Base-by-base conservation (phyloP, 2,329 filamentous ascomycete genomes). In the Scytalidium sp. region DNA sequence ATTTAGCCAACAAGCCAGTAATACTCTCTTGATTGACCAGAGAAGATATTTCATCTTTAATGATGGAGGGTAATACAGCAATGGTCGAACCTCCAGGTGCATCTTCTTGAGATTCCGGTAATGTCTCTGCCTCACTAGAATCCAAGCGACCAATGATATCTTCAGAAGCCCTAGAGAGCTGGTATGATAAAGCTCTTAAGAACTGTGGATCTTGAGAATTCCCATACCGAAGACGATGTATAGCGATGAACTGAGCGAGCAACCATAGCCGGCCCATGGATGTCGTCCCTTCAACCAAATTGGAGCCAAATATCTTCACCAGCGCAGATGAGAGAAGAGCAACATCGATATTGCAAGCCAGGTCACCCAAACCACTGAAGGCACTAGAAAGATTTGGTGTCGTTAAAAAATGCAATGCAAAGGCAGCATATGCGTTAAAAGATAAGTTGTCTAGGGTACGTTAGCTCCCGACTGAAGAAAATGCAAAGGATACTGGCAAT, bases 11-110 rank as follows among this genome's bases (percentile, higher is more conserved):
- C 42, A 67, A 48, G 13, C 59, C 77, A 0, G 85, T 81, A 47
- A 96, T 88, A 36, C 87, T 88, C 41, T 84, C 78, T 64, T 89
- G 82, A 54, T 91, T 85, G 25, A 95, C 82, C 7, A 96, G 71
- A 9, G 85, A 87, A 15, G 79, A 68, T 2, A 96, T 71, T 58
- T 90, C 82, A 1, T 78, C 73, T 43, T 78, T 77, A 11, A 95
- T 68, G 61, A 90, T 87, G 0, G 73, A 59, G 54, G 78, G 68
- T 15, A 83, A 59, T 8, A 64, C 62, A 41, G 57, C 50, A 9
- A 43, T 41, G 17, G 32, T 13, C 22, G 62, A 62, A n/a, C 54
- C 43, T 11, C 62, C 61, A 15, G 58, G 56, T 13, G 53, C 52
- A 23, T 44, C 46, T n/a, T 60, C 56, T 20, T 51, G 50, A 29